Percentiles rank a stretch among this genome's conserved stretches.
Evolutionary conservation across 805 yeast species (phyloP).

Genomic region (Candida maesae): DNA sequence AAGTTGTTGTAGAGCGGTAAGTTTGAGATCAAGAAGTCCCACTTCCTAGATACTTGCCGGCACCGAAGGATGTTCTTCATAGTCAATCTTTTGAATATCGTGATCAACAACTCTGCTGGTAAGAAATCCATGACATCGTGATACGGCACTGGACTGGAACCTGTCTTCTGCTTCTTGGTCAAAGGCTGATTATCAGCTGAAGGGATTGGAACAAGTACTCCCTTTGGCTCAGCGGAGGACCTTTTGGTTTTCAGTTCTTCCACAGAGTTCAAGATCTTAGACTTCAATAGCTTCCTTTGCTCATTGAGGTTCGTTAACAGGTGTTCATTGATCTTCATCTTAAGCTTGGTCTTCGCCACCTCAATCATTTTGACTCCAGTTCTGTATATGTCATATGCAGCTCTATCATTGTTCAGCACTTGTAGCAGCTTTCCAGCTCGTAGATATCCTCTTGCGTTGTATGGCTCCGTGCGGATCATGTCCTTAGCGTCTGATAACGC

Average conservation of each 20-base stretch:
- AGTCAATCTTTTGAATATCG: conserved; percentile 3
- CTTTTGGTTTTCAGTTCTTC: not conserved
- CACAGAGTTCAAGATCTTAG: not conserved
- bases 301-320: conserved; percentile 11
- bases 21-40: conserved; percentile 15
- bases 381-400: conserved; percentile 10
- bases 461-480: conserved; percentile 23
- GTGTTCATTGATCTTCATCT: conserved; percentile 14
- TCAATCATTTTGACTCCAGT: conserved; percentile 14
- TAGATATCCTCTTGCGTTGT: conserved; percentile 24
- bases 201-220: conserved; percentile 9
- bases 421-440: conserved; percentile 17
- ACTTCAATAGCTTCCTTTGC: conserved; percentile 1
- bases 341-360: conserved; percentile 11
- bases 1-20: conserved; percentile 19
- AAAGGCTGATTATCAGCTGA: not conserved
- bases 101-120: conserved; percentile 13
- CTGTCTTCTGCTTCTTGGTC: not conserved
- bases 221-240: conserved; percentile 2
- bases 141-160: not conserved
- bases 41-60: conserved; percentile 13
- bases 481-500: conserved; percentile 21
- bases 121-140: not conserved
- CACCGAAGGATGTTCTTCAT: conserved; percentile 9
- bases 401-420: conserved; percentile 1